phyloP scores from a whole-genome alignment of 192 early-diverging fungal genomes.

The Backusella mclennaniae region DNA sequence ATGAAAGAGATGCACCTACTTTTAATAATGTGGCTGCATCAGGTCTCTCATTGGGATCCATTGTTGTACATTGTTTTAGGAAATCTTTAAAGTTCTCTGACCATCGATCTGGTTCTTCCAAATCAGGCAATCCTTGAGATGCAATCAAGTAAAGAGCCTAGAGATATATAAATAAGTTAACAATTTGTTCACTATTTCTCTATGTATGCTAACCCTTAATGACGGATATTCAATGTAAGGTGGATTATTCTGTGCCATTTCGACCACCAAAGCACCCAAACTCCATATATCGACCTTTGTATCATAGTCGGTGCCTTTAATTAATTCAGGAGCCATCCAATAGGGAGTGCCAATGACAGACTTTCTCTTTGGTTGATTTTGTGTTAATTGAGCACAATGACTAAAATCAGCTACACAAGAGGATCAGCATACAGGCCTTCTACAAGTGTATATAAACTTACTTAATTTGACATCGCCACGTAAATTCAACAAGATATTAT shows the following conservation, averaged over 20 bases:
- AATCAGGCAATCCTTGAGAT: slow-evolving; percentile 78
- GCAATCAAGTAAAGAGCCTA: slow-evolving; percentile 82
- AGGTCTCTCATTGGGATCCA: slow-evolving; percentile 70
- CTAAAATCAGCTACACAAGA: slow-evolving; percentile 82
- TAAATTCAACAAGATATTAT: slow-evolving; percentile 84
- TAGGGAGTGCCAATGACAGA: slow-evolving; percentile 91
- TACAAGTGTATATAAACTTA: slow-evolving; percentile 19
- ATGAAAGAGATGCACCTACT: slow-evolving; percentile 17
- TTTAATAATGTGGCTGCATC: slow-evolving; percentile 67
- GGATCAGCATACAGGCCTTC: neutral
- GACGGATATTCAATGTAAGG: slow-evolving; percentile 90
- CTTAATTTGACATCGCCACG: slow-evolving; percentile 85
- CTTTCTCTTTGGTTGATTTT: slow-evolving; percentile 74
- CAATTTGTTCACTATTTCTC: neutral
- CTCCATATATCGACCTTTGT: slow-evolving; percentile 95
- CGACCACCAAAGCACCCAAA: slow-evolving; percentile 88
- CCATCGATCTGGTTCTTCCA: slow-evolving; percentile 74
- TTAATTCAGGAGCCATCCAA: slow-evolving; percentile 99
- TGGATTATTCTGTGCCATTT: slow-evolving; percentile 95
- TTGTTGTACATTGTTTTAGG: slow-evolving; percentile 64
- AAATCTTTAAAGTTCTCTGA: slow-evolving; percentile 74
- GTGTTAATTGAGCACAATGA: slow-evolving; percentile 88
- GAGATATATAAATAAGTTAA: neutral
- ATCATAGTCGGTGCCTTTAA: slow-evolving; percentile 88
- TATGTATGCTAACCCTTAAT: slow-evolving; percentile 36